Conservation (phyloP, 257 asterid genomes). For the Jacaranda mimosifolia region DNA sequence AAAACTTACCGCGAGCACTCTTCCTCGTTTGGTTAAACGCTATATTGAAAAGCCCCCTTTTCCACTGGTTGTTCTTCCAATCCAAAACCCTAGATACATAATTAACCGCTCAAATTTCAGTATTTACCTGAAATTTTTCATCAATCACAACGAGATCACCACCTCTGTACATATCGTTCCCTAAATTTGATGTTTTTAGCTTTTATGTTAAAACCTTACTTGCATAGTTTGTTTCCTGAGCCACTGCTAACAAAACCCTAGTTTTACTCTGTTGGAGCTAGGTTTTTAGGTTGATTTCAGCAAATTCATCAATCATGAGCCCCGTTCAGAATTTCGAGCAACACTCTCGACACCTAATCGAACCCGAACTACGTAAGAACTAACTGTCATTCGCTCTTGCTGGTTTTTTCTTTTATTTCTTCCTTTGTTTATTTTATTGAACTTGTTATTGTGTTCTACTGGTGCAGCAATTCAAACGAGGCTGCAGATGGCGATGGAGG, state of each 20-base stretch:
- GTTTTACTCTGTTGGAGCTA: not conserved
- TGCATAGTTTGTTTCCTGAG: conserved; percentile 1
- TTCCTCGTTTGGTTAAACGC: conserved; percentile 22
- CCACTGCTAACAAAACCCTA: conserved; percentile 38
- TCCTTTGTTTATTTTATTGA: conserved; percentile 9
- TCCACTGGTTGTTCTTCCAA: conserved; percentile 21
- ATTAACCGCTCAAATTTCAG: conserved; percentile 1
- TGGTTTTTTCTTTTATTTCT: not conserved
- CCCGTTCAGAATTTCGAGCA: conserved; percentile 97
- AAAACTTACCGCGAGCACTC: conserved; percentile 15
- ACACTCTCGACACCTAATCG: conserved; percentile 82
- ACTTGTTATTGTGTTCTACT: conserved; percentile 16
- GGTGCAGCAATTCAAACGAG: conserved; percentile 81
- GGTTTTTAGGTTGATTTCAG: conserved; percentile 28
- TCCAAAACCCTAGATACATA: conserved; percentile 49
- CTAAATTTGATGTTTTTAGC: conserved; percentile 14
- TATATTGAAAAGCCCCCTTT: conserved; percentile 23
- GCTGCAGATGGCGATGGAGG: conserved; percentile 98
- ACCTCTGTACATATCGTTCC: conserved; percentile 12
- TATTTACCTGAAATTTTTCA: not conserved
- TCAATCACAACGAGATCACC: conserved; percentile 20
- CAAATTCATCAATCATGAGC: conserved; percentile 59
- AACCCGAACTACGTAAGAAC: conserved; percentile 73
- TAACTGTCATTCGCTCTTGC: not conserved
- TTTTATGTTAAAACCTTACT: not conserved